Percentiles rank a stretch among this genome's conserved stretches.
These are phyloP conservation scores for Cyphellophora attinorum DNA, from an alignment of 2,329 filamentous ascomycete genomes.

Conservation along the genomic window DNA sequence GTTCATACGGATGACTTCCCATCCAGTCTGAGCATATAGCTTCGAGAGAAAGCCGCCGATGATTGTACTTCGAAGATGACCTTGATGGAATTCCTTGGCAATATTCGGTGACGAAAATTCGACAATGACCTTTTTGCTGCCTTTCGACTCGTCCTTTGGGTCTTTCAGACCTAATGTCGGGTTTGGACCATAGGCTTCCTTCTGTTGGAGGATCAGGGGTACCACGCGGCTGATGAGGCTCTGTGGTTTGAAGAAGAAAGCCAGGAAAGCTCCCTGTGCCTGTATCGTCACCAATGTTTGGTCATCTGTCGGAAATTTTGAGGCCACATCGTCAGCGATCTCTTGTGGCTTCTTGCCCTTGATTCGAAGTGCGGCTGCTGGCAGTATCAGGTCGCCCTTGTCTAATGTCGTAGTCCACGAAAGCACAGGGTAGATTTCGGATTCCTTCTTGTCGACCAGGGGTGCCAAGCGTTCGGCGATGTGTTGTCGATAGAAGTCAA, in stretches of 20 bases:
- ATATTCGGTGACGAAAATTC: constrained; percentile 62
- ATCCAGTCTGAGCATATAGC: constrained; percentile 50
- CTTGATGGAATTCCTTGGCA: constrained; percentile 57
- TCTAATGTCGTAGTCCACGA: constrained; percentile 36
- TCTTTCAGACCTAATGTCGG: constrained; percentile 50
- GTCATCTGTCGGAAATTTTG: constrained; percentile 50
- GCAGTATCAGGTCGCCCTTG: constrained; percentile 35
- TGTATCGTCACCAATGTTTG: constrained; percentile 25
- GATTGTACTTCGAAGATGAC: constrained; percentile 57
- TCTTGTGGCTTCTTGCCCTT: constrained; percentile 52
- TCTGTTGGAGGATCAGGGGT: constrained; percentile 49
- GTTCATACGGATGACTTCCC: constrained; percentile 56
- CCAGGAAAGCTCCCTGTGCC: constrained; percentile 48
- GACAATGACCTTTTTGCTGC: constrained; percentile 47
- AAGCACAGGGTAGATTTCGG: constrained; percentile 30
- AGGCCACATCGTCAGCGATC: constrained; percentile 44
- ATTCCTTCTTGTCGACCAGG: constrained; percentile 27
- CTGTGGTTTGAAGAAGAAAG: constrained; percentile 56
- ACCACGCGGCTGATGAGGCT: constrained; percentile 49
- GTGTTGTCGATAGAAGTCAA: constrained; percentile 37
- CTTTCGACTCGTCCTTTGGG: constrained; percentile 44
- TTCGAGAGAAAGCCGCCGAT: constrained; percentile 58
- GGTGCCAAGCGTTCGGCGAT: constrained; percentile 32
- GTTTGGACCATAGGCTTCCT: constrained; percentile 51
- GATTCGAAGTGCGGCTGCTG: constrained; percentile 34